phyloP scores from a whole-genome alignment of 768 basidiomycete genomes.

The Cystofilobasidium bisporidii region DNA sequence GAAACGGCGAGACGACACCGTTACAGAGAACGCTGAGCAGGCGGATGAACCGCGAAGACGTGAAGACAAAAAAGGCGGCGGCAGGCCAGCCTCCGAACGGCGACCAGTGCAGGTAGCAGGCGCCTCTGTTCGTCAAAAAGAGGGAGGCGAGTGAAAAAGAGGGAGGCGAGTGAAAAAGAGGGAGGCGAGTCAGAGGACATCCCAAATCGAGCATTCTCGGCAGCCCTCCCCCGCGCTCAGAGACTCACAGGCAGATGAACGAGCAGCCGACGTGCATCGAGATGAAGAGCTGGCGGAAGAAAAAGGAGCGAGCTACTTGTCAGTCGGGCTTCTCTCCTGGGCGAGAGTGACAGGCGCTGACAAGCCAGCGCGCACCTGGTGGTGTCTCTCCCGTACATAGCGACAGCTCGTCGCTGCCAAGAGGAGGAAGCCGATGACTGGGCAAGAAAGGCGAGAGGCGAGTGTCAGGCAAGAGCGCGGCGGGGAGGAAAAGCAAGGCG shows the following conservation, averaged over 20 bases:
- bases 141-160: not conserved
- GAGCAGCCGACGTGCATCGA: conserved; percentile 5
- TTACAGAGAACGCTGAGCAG: not conserved
- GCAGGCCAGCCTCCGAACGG: conserved; percentile 1
- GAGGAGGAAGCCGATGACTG: not conserved
- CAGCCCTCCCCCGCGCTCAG: too few species aligned
- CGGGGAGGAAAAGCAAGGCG: not conserved
- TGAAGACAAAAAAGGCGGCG: conserved; percentile 11
- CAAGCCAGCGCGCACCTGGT: not conserved
- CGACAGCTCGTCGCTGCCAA: not conserved
- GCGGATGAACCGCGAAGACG: conserved; percentile 1
- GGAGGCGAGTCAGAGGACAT: not conserved
- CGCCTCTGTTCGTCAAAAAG: not conserved
- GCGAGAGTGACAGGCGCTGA: not conserved
- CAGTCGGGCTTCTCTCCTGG: too few species aligned
- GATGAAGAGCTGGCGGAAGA: conserved; percentile 16
- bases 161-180: not conserved
- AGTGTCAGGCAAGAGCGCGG: not conserved
- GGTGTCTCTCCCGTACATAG: not conserved
- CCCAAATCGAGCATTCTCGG: too few species aligned
- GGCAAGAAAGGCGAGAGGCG: not conserved
- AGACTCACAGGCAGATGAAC: conserved; percentile 11
- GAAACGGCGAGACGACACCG: conserved; percentile 5
- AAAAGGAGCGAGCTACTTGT: too few species aligned
- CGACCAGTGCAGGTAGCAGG: conserved; percentile 14